Percentiles rank a stretch among this genome's conserved stretches.
Conservation (phyloP, 1,284 basidiomycete species). For the Fereydounia khargensis region DNA sequence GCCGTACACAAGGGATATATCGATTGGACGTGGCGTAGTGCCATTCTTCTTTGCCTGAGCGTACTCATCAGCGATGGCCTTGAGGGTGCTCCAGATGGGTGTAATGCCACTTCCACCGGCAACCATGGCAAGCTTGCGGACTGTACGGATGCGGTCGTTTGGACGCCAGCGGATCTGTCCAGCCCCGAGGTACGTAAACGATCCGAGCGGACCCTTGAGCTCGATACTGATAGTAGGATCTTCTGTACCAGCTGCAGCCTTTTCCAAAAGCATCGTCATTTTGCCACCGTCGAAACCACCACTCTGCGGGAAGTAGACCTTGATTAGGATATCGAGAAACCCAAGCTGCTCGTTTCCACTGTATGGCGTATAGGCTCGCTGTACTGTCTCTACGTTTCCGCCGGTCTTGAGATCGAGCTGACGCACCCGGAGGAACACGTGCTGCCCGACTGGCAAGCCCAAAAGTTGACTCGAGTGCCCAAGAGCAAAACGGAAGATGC, state of each 20-base stretch:
- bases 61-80: slow-evolving; percentile 61
- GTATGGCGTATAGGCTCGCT: slow-evolving; percentile 69
- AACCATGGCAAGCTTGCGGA: slow-evolving; percentile 64
- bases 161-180: slow-evolving; percentile 61
- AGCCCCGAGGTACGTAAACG: slow-evolving; percentile 64
- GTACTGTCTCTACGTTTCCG: slow-evolving; percentile 61
- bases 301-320: slow-evolving; percentile 63
- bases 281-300: slow-evolving; percentile 61
- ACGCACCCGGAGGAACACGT: slow-evolving; percentile 60
- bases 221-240: slow-evolving; percentile 45
- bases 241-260: slow-evolving; percentile 60
- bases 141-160: slow-evolving; percentile 46
- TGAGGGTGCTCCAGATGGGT: slow-evolving; percentile 60
- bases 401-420: slow-evolving; percentile 56
- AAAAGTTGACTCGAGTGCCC: slow-evolving; percentile 61
- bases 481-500: slow-evolving; percentile 65
- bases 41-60: slow-evolving; percentile 53
- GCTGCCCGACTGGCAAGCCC: slow-evolving; percentile 68
- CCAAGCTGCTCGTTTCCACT: slow-evolving; percentile 62
- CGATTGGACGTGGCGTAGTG: slow-evolving; percentile 28
- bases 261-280: slow-evolving; percentile 65
- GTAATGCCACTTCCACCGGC: slow-evolving; percentile 68
- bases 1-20: slow-evolving; percentile 64
- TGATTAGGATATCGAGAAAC: slow-evolving; percentile 62
- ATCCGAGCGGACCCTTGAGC: slow-evolving; percentile 68